A percentile compares a stretch with the other conserved stretches of the same genome.
phyloP scores from a whole-genome alignment of 106 monocot genomes.

The Phalaenopsis aphrodite region DNA sequence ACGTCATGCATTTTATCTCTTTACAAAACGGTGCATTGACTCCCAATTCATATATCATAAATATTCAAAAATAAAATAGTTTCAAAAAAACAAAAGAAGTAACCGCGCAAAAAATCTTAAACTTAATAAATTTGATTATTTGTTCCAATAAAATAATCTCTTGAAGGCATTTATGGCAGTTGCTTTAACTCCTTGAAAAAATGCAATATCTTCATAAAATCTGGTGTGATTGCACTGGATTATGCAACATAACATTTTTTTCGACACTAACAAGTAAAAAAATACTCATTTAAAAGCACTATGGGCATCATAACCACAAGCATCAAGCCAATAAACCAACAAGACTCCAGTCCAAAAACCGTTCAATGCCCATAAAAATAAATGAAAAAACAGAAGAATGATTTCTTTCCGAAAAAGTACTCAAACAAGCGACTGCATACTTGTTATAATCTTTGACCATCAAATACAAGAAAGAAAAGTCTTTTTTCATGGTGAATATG shows the following conservation, averaged over 20 bases:
- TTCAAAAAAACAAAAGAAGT: not conserved
- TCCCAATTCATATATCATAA: not conserved
- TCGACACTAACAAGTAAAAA: not conserved
- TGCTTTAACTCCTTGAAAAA: not conserved
- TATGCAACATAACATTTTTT: not conserved
- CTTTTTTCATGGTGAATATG: not conserved
- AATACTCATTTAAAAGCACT: not conserved
- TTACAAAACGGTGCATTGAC: not conserved
- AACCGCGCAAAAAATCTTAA: not conserved
- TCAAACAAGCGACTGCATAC: not conserved
- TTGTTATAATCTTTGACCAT: not conserved
- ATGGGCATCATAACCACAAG: not conserved
- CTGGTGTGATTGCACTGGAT: not conserved
- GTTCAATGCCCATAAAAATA: not conserved
- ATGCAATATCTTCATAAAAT: not conserved
- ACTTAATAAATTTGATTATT: not conserved
- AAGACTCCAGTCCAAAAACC: not conserved
- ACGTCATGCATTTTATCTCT: not conserved
- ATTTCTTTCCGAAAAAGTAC: not conserved
- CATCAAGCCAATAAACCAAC: not conserved
- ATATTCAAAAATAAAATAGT: not conserved
- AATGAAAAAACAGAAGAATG: not conserved
- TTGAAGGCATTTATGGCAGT: not conserved
- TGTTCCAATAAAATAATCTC: not conserved
- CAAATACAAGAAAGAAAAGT: not conserved